Base-by-base conservation (phyloP, 768 basidiomycete species). In the Macrolepiota albuminosa region DNA sequence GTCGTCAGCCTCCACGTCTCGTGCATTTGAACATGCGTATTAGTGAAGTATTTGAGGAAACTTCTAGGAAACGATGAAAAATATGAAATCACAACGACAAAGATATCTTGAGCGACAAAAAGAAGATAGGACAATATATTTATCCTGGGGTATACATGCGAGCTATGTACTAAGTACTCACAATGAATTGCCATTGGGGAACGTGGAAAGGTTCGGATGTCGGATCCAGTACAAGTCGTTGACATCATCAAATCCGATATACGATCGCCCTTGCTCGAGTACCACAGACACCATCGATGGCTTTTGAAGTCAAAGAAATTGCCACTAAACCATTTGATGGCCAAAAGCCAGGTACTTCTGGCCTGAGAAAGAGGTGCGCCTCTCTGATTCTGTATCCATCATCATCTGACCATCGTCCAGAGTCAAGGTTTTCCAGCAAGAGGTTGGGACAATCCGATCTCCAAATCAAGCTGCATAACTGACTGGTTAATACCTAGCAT, bases 301-400 rank as follows among this genome's bases (percentile, higher is more conserved):
- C 79, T 50, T 77, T 74, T 68, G 60, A 68, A 65, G 73, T 88
- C 70, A 82, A 89, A 74, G 85, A 88, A 65, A 80, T 97, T 54
- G 57, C 78, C 33, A 97, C 95, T 3, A 94, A 88, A 71, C 89
- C 93, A 24, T 95, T 85, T 71, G 91, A 94, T 4, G 95, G 92
- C 66, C 93, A 95, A 77, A 98, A 96, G 74, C 97, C 97, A 26
- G 97, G 97, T 61, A 98, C 97, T 11, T 98, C 97, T 63, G 97
- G 97, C 64, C 86, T 98, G 50, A 84, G 97, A 69, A 98, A 98
- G 81, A 85, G 95, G 93, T 93, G 64, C 70, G 78, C 53, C 46
- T 58, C 43, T 48, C 54, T 59, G 55, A 64, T 49, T 54, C 26
- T 29, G n/a, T 31, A 14, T 54, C 59, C 37, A 46, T 52, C 42